phyloP scores from a whole-genome alignment of 2,329 filamentous ascomycete genomes.

The Exophiala bonariae region DNA sequence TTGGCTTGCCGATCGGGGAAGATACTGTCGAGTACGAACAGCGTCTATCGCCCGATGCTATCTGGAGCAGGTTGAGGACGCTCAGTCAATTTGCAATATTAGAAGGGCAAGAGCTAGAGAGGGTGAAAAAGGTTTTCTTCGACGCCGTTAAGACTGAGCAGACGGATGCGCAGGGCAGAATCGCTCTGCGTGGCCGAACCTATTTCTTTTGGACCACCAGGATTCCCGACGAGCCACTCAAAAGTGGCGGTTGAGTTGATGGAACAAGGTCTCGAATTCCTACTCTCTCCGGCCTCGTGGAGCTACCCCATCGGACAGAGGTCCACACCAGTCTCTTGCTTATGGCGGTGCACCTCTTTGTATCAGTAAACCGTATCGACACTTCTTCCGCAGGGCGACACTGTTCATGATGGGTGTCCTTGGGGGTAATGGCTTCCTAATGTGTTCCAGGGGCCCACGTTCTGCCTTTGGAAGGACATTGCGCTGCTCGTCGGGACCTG shows the following conservation, averaged over 20 bases:
- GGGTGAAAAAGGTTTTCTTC: conserved; percentile 54
- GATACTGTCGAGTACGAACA: conserved; percentile 58
- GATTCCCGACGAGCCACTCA: conserved; percentile 24
- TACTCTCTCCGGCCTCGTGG: too few species aligned
- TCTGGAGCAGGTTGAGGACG: conserved; percentile 66
- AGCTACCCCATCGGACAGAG: too few species aligned
- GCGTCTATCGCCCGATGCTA: conserved; percentile 57
- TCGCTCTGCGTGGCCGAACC: conserved; percentile 65
- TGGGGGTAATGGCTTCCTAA: too few species aligned
- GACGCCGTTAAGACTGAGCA: conserved; percentile 54
- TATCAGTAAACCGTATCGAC: too few species aligned
- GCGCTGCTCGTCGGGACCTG: too few species aligned
- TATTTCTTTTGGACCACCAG: conserved; percentile 61
- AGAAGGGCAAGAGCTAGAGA: conserved; percentile 49
- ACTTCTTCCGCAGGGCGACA: too few species aligned
- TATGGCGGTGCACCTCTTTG: too few species aligned
- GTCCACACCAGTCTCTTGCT: too few species aligned
- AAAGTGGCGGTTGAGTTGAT: conserved; percentile 19
- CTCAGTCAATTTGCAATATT: conserved; percentile 68
- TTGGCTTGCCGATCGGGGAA: conserved; percentile 63
- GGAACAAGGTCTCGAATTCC: neutral
- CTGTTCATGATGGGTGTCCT: too few species aligned
- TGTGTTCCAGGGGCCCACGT: too few species aligned
- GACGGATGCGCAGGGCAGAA: conserved; percentile 61
- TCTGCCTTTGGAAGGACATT: too few species aligned